Evolutionary conservation across 1,284 basidiomycete species (phyloP).

Genomic region (Ganoderma lingzhi): DNA sequence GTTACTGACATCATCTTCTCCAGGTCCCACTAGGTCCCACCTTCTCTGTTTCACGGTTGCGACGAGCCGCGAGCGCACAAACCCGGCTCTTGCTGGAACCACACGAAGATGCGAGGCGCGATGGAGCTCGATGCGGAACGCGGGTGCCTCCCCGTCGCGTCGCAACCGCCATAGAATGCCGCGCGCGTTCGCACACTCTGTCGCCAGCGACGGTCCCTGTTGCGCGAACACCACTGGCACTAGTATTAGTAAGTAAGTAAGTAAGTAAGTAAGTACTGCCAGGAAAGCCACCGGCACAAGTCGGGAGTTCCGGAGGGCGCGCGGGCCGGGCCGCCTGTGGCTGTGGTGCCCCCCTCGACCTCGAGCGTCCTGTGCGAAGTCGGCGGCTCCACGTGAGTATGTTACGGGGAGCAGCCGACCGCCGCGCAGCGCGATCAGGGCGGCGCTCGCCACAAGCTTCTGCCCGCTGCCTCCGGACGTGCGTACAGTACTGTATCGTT

Average conservation of each 20-base stretch:
- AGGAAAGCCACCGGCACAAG: not conserved
- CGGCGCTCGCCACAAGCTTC: conserved; percentile 12
- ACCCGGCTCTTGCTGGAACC: not conserved
- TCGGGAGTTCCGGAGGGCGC: not conserved
- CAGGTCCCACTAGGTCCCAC: not conserved
- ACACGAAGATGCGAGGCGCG: not conserved
- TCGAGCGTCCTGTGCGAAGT: conserved; percentile 15
- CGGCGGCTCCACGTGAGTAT: conserved; percentile 3
- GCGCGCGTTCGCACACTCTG: not conserved
- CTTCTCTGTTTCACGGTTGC: not conserved
- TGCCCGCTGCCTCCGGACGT: not conserved
- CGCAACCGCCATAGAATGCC: conserved; percentile 2
- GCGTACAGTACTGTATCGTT: not conserved
- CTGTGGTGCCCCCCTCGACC: conserved; percentile 8
- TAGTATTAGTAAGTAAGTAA: no score
- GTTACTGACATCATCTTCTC: not conserved
- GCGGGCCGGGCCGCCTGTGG: conserved; percentile 20
- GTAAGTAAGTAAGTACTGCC: no score
- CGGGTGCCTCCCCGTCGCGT: not conserved
- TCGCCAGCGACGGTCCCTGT: not conserved
- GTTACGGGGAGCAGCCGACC: not conserved
- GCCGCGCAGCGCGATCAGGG: conserved; percentile 16
- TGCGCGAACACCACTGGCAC: not conserved
- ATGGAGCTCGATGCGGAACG: not conserved
- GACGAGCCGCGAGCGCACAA: not conserved